Evolutionary conservation across 2,329 filamentous ascomycete genomes (phyloP).

Genomic region (Ceratocystis alfenasii): DNA sequence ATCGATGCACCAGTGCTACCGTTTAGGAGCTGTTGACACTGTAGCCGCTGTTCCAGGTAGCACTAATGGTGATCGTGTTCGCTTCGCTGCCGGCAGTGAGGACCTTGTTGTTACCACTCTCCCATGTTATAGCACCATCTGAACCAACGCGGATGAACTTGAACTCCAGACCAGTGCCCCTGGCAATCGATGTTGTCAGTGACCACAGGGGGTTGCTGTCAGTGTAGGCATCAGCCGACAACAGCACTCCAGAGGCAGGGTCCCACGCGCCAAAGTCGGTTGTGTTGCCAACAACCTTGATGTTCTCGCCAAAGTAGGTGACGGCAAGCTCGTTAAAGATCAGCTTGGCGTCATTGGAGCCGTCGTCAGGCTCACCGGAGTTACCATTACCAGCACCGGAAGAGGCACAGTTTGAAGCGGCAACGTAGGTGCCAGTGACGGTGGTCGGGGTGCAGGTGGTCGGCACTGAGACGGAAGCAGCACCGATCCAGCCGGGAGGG

Average conservation of each 20-base stretch:
- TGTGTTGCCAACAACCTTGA: slow-evolving; percentile 53
- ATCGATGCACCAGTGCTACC: neutral
- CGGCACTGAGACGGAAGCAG: slow-evolving; percentile 38
- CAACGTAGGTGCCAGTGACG: slow-evolving; percentile 38
- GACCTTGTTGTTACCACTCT: slow-evolving; percentile 45
- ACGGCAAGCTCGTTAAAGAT: slow-evolving; percentile 49
- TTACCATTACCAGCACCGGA: slow-evolving; percentile 24
- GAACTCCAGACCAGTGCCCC: slow-evolving; percentile 49
- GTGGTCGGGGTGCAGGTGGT: slow-evolving; percentile 37
- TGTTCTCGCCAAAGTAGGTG: slow-evolving; percentile 49
- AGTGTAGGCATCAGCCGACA: slow-evolving; percentile 50
- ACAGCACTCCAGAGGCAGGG: slow-evolving; percentile 38
- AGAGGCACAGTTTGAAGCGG: slow-evolving; percentile 28
- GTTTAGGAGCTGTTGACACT: slow-evolving; percentile 12
- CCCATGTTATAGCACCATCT: slow-evolving; percentile 49
- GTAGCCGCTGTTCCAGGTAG: slow-evolving; percentile 29
- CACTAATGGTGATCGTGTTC: slow-evolving; percentile 26
- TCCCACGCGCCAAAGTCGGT: slow-evolving; percentile 52
- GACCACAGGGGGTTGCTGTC: slow-evolving; percentile 49
- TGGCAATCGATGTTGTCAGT: slow-evolving; percentile 40
- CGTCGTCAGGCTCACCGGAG: slow-evolving; percentile 19
- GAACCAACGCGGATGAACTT: slow-evolving; percentile 53
- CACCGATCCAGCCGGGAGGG: slow-evolving; percentile 45
- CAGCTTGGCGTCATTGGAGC: slow-evolving; percentile 30
- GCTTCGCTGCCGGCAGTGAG: slow-evolving; percentile 30